Evolutionary conservation across 306 rosid species (phyloP), one percentile per base, ranked within the genome.

Genomic region (Trichosanthes cucumerina): DNA sequence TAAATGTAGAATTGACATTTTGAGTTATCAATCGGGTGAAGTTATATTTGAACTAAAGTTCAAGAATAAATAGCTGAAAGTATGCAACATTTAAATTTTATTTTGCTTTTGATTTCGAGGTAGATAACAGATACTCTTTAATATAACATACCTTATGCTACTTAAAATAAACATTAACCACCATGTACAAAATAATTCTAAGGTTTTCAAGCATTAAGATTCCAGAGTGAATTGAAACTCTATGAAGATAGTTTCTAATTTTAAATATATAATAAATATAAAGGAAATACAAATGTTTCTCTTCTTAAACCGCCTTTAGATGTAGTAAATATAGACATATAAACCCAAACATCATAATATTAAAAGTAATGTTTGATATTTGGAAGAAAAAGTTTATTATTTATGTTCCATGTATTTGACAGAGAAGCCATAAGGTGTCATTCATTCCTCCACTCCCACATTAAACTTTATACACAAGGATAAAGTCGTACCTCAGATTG

Each of bases 401-500:
- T 66, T 33, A 39, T 9, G 50, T 38, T 39, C 43, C 28, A 38
- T 24, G 23, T 3, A 38, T 38, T 38, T 66, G 50, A 66, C 19
- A 36, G 43, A 19, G 49, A 66, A n/a, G 16, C 39, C 21, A 19
- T 10, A 19, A 19, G 39, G 18, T 5, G 16, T 41, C 18, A 41
- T 66, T 43, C 60, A 28, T 53, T 43, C 62, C 23, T 76, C 60
- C 62, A 24, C 77, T 53, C 50, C 78, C 36, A 69, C 64, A 52
- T 38, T 57, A 43, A 50, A 70, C 38, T 56, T 28, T 60, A 53
- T 13, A 36, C 16, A 31, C 1, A 54, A 34, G 23, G 21, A 57
- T 57, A 54, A 46, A 53, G 54, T 63, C 80, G 79, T 92, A 95
- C 98, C 99, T 96, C 99, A 24, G 97, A 72, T 64, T 89, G 91